A percentile compares a stretch with the other conserved stretches of the same genome.
Conservation (phyloP, 768 basidiomycete genomes). For the Infundibulicybe gibba region DNA sequence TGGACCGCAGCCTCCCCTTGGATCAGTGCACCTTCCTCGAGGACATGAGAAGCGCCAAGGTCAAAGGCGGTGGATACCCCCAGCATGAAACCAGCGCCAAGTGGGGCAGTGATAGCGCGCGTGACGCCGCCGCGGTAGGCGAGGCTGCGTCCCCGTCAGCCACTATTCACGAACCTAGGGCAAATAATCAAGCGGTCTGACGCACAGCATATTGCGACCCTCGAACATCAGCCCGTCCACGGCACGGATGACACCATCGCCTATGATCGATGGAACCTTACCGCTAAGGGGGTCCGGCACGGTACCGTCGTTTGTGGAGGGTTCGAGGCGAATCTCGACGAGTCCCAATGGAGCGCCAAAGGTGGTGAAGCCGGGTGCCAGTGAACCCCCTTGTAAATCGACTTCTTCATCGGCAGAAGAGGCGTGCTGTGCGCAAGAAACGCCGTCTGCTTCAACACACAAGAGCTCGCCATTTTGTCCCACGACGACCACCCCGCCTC, state of each 20-base stretch:
- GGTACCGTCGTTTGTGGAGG: conserved; percentile 62
- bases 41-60: conserved; percentile 51
- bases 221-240: conserved; percentile 60
- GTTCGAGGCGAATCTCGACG: conserved; percentile 63
- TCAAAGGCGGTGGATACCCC: conserved; percentile 68
- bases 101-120: conserved; percentile 59
- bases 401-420: conserved; percentile 20
- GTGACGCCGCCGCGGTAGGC: conserved; percentile 78
- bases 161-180: not conserved
- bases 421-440: conserved; percentile 3
- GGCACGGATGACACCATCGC: conserved; percentile 51
- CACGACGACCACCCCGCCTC: conserved; percentile 30
- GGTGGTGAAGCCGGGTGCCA: conserved; percentile 60
- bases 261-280: conserved; percentile 34
- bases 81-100: conserved; percentile 47
- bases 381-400: conserved; percentile 62
- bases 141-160: conserved; percentile 36
- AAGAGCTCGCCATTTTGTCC: conserved; percentile 50
- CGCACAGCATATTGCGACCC: conserved; percentile 49
- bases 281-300: conserved; percentile 49
- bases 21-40: conserved; percentile 62
- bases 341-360: conserved; percentile 68
- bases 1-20: conserved; percentile 68
- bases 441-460: conserved; percentile 28
- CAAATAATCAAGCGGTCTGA: conserved; percentile 14